These are phyloP conservation scores for Wickerhamiella occidentalis DNA, from an alignment of 805 yeast species.

Conservation along the genomic window DNA sequence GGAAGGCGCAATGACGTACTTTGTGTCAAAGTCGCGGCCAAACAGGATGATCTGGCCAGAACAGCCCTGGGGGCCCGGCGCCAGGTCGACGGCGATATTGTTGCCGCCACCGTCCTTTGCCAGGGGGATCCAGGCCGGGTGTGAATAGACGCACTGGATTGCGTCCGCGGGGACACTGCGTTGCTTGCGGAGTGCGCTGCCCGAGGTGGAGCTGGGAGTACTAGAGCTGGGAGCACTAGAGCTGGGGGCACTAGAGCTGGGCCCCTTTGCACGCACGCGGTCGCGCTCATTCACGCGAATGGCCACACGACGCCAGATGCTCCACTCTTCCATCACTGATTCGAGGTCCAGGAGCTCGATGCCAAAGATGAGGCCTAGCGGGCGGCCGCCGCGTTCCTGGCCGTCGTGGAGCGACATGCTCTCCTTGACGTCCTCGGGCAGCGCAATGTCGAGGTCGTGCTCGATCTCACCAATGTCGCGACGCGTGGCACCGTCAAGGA, in stretches of 20 bases:
- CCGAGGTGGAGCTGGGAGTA: conserved; percentile 30
- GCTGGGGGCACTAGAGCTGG: conserved; percentile 5
- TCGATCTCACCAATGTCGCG: conserved; percentile 76
- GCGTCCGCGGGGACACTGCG: conserved; percentile 66
- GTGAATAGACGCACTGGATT: conserved; percentile 69
- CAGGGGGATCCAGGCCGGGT: conserved; percentile 83
- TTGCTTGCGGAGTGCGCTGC: conserved; percentile 26
- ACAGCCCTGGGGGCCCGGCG: conserved; percentile 64
- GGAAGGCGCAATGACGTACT: conserved; percentile 70
- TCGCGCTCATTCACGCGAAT: conserved; percentile 21
- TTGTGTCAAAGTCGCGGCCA: conserved; percentile 89
- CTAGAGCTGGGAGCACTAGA: conserved; percentile 14
- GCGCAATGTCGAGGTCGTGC: conserved; percentile 55
- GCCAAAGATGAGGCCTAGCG: conserved; percentile 71
- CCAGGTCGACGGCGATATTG: conserved; percentile 79
- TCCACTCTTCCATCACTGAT: conserved; percentile 66
- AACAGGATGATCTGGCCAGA: conserved; percentile 88
- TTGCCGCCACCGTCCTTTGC: conserved; percentile 83
- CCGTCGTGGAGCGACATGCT: conserved; percentile 81
- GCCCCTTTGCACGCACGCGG: background rate
- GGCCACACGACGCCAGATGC: conserved; percentile 57
- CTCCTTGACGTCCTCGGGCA: conserved; percentile 76
- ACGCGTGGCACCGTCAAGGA: conserved; percentile 66
- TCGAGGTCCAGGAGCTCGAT: conserved; percentile 69
- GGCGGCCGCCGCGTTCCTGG: conserved; percentile 65